Evolutionary conservation across 352 stramenopile genomes (phyloP).

Genomic region (Phytophthora brassicae): DNA sequence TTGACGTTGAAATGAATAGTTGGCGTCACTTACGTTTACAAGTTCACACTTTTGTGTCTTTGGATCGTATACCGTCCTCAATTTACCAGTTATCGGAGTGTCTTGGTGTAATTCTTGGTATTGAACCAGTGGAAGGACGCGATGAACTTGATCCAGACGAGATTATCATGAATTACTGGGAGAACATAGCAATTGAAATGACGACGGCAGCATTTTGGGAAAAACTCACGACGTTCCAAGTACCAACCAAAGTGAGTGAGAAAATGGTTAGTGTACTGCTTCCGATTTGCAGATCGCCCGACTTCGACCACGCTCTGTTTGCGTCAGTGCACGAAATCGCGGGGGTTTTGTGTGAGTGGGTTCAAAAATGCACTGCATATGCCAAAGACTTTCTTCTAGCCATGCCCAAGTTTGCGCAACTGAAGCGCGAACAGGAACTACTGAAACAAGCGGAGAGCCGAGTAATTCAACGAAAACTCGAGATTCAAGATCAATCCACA

Average conservation of each 20-base stretch:
- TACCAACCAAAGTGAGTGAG: conserved; percentile 39
- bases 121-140: conserved; percentile 54
- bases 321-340: conserved; percentile 51
- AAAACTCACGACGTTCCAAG: conserved; percentile 45
- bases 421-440: conserved; percentile 48
- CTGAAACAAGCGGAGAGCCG: conserved; percentile 40
- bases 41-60: conserved; percentile 41
- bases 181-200: conserved; percentile 39
- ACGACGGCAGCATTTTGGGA: conserved; percentile 51
- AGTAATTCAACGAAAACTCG: conserved; percentile 32
- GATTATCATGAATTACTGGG: conserved; percentile 77
- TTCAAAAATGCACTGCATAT: conserved; percentile 51
- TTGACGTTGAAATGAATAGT: background rate
- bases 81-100: conserved; percentile 72
- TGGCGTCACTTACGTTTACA: conserved; percentile 9
- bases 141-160: conserved; percentile 76
- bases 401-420: conserved; percentile 52
- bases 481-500: conserved; percentile 42
- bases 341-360: conserved; percentile 64
- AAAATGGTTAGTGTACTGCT: conserved; percentile 57
- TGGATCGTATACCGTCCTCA: conserved; percentile 46
- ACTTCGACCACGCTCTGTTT: conserved; percentile 64
- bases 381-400: conserved; percentile 56
- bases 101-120: conserved; percentile 61
- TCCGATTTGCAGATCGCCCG: conserved; percentile 57